phyloP scores from a whole-genome alignment of 495 filamentous ascomycete species.

The Penicillium cataractarum region DNA sequence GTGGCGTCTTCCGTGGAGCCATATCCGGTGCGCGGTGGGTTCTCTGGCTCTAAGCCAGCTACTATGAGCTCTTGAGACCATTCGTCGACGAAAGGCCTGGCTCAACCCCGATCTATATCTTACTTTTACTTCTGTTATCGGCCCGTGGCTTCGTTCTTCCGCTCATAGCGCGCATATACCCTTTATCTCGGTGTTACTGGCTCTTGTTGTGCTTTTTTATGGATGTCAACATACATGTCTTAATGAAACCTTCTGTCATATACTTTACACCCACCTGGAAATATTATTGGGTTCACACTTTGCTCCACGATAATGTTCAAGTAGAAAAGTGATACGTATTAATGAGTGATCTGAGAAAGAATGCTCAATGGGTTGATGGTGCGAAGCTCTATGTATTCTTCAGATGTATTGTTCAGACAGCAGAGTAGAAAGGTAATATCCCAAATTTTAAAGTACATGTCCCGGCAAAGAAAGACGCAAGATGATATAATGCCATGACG shows the following conservation, averaged over 20 bases:
- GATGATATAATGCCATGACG: constrained; percentile 31
- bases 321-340: too few species aligned
- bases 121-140: background rate
- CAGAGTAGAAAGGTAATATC: constrained; percentile 36
- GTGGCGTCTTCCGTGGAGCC: constrained; percentile 61
- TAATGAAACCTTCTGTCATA: background rate
- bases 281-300: background rate
- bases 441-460: constrained; percentile 34
- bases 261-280: background rate
- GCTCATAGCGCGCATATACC: constrained; percentile 16
- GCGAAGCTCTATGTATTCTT: background rate
- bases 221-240: background rate
- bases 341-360: background rate
- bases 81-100: background rate
- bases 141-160: background rate
- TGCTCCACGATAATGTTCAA: background rate
- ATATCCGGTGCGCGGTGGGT: constrained; percentile 70
- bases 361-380: background rate
- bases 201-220: background rate
- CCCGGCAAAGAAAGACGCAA: constrained; percentile 19
- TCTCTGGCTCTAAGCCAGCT: constrained; percentile 60
- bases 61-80: background rate
- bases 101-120: background rate
- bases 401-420: constrained; percentile 35
- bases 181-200: background rate